phyloP scores from a whole-genome alignment of 345 rosid species.

The Lepidium didymum region DNA sequence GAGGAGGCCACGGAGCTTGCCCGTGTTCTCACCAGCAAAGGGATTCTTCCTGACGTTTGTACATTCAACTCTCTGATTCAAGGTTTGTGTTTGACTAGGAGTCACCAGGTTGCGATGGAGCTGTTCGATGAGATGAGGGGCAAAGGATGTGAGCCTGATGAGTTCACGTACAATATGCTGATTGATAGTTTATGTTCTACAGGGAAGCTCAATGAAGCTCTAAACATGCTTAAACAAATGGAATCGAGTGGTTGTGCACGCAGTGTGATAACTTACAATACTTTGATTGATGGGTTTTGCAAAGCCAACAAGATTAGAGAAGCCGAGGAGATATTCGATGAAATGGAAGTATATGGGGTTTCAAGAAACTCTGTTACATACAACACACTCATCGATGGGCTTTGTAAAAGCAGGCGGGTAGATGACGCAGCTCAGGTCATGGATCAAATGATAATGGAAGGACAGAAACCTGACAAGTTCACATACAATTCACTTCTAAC shows the following conservation, averaged over 20 bases:
- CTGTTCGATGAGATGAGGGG: constrained; percentile 76
- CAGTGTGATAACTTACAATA: constrained; percentile 71
- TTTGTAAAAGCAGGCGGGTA: constrained; percentile 62
- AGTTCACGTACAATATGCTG: constrained; percentile 74
- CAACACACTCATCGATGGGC: constrained; percentile 85
- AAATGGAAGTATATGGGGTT: constrained; percentile 87
- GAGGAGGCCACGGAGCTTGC: constrained; percentile 73
- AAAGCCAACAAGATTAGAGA: constrained; percentile 64
- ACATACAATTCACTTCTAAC: constrained; percentile 77
- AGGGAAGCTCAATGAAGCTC: constrained; percentile 63
- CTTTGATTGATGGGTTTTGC: constrained; percentile 83
- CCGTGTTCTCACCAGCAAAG: constrained; percentile 59
- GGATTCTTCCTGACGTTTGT: constrained; percentile 53
- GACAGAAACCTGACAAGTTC: constrained; percentile 74
- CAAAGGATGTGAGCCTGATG: constrained; percentile 77
- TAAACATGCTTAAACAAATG: constrained; percentile 71
- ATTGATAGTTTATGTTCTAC: constrained; percentile 66
- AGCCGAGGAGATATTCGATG: constrained; percentile 88
- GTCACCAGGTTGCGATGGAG: constrained; percentile 53
- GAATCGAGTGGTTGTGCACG: constrained; percentile 70
- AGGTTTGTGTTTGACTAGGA: constrained; percentile 61
- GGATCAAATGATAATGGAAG: constrained; percentile 94
- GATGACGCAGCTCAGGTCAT: constrained; percentile 80
- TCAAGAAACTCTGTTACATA: constrained; percentile 80
- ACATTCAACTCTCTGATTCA: constrained; percentile 78